phyloP scores from a whole-genome alignment of 2,329 filamentous ascomycete genomes.

The Claviceps cyperi region DNA sequence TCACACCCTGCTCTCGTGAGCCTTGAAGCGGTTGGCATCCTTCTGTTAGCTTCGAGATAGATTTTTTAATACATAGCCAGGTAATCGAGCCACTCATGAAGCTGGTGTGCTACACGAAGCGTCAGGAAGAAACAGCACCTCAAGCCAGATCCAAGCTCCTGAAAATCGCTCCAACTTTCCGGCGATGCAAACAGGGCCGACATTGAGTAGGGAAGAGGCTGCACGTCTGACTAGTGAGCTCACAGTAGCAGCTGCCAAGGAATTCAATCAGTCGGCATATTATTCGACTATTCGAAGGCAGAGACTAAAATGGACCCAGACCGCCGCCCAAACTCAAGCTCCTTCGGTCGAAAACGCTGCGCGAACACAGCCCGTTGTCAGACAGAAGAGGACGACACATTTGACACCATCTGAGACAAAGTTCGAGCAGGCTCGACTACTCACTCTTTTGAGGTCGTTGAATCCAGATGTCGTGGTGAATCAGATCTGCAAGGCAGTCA shows the following conservation, averaged over 20 bases:
- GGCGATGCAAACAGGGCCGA: conserved; percentile 46
- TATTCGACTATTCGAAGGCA: conserved; percentile 27
- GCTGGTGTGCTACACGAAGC: conserved; percentile 13
- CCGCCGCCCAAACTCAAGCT: not conserved
- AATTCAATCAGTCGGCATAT: conserved; percentile 40
- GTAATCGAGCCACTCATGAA: not conserved
- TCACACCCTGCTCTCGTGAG: not conserved
- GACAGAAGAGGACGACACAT: conserved; percentile 6
- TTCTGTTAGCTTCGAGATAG: not conserved
- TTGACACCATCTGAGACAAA: conserved; percentile 34
- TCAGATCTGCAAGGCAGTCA: conserved; percentile 45
- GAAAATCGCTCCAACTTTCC: conserved; percentile 45
- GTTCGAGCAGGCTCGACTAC: conserved; percentile 42
- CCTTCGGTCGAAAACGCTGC: not conserved
- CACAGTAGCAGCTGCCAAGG: conserved; percentile 42
- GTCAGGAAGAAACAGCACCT: conserved; percentile 38
- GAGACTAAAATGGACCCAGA: conserved; percentile 2
- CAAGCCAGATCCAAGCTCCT: conserved; percentile 45
- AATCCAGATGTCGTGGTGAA: conserved; percentile 44
- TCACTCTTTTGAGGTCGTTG: conserved; percentile 40
- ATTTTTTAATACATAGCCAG: not conserved
- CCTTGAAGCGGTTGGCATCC: not conserved
- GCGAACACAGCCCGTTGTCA: not conserved
- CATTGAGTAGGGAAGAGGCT: conserved; percentile 34
- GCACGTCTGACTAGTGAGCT: conserved; percentile 48